A percentile compares a stretch with the other conserved stretches of the same genome.
Evolutionary conservation across 192 early-diverging fungal species (phyloP).

Genomic region (Phlyctochytrium planicorne): DNA sequence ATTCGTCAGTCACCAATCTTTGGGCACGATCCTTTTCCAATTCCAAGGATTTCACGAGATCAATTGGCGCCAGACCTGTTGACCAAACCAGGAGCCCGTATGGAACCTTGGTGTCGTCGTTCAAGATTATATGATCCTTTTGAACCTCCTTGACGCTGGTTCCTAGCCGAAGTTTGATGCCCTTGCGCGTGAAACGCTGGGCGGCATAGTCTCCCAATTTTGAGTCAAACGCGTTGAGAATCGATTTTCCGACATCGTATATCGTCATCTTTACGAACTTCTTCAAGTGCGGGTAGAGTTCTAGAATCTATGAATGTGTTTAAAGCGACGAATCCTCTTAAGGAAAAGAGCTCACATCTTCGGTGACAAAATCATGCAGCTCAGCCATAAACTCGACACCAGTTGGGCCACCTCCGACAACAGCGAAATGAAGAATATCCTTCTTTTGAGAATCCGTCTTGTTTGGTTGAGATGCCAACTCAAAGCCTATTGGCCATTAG

Average conservation of each 20-base stretch:
- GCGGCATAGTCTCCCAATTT: conserved; percentile 73
- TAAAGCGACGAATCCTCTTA: not conserved
- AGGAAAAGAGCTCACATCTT: conserved; percentile 47
- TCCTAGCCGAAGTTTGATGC: conserved; percentile 68
- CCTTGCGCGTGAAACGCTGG: conserved; percentile 69
- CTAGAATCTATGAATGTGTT: conserved; percentile 38
- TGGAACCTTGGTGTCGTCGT: conserved; percentile 21
- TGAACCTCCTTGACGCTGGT: conserved; percentile 57
- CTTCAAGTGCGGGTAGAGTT: conserved; percentile 71
- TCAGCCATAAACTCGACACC: conserved; percentile 63
- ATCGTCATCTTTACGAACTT: conserved; percentile 53
- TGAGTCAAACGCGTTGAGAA: conserved; percentile 76
- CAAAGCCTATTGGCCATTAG: conserved; percentile 30
- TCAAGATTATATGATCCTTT: conserved; percentile 30
- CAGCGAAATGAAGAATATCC: conserved; percentile 73
- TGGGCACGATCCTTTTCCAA: not conserved
- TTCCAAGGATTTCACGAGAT: conserved; percentile 8
- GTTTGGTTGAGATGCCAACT: conserved; percentile 69
- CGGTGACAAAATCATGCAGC: conserved; percentile 79
- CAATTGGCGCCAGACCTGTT: conserved; percentile 53
- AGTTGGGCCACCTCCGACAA: conserved; percentile 88
- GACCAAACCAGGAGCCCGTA: conserved; percentile 70
- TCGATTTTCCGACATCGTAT: conserved; percentile 78
- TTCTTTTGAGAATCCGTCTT: conserved; percentile 60
- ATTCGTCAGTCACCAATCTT: conserved; percentile 64